Conservation (phyloP, 2,329 filamentous ascomycete species). For the Tolypocladium ophioglossoides region DNA sequence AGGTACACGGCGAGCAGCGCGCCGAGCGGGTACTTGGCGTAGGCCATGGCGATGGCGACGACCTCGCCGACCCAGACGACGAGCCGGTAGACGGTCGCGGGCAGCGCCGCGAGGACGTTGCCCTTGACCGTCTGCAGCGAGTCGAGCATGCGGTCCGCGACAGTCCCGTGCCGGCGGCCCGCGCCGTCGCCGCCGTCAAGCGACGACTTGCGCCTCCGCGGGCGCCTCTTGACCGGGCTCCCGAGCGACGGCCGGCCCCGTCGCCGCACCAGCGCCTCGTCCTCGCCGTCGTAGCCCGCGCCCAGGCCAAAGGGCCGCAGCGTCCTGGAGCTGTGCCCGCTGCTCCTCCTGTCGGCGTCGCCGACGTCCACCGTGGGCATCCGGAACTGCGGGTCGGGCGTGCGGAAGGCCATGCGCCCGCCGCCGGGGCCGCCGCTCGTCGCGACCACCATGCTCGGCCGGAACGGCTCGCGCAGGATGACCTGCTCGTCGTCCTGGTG, state of each 20-base stretch:
- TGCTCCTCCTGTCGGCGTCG: conserved; percentile 25
- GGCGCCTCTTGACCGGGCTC: conserved; percentile 15
- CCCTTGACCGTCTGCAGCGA: conserved; percentile 10
- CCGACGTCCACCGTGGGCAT: conserved; percentile 38
- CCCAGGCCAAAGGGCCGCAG: conserved; percentile 15
- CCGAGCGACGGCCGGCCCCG: conserved; percentile 8
- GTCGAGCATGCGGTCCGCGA: not conserved
- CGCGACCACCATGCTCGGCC: conserved; percentile 38
- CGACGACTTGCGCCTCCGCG: conserved; percentile 4
- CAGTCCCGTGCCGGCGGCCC: conserved; percentile 4
- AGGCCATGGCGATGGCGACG: conserved; percentile 46
- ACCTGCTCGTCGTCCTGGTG: conserved; percentile 45
- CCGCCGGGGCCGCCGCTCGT: conserved; percentile 13
- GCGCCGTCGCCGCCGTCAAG: conserved; percentile 4
- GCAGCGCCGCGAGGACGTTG: conserved; percentile 24
- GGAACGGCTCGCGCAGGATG: conserved; percentile 44
- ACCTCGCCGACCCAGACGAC: conserved; percentile 44
- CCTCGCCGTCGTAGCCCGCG: conserved; percentile 10
- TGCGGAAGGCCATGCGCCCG: conserved; percentile 18
- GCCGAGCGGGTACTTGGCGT: conserved; percentile 54
- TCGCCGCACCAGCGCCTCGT: conserved; percentile 17
- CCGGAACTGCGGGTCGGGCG: conserved; percentile 39
- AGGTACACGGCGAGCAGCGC: conserved; percentile 52
- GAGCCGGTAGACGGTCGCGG: conserved; percentile 26
- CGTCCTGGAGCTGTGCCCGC: conserved; percentile 16